Conservation (phyloP, 2,329 filamentous ascomycete genomes). For the Hypoxylon rubiginosum region DNA sequence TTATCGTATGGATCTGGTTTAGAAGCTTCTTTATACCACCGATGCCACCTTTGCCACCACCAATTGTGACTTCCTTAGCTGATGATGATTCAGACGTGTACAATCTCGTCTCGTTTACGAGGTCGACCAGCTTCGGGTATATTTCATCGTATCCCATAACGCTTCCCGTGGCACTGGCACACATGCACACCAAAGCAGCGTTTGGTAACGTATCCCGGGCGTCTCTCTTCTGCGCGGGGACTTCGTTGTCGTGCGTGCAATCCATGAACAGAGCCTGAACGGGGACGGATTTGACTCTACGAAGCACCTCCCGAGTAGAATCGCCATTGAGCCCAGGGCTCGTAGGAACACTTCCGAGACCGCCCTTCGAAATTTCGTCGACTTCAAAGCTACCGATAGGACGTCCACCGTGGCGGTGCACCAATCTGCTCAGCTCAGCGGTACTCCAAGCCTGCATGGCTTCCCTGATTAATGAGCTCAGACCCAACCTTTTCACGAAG, state of each 20-base stretch:
- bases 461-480: constrained; percentile 93
- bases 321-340: constrained; percentile 52
- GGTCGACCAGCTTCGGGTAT: constrained; percentile 91
- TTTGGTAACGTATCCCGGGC: constrained; percentile 94
- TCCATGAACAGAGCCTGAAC: constrained; percentile 98
- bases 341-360: constrained; percentile 51
- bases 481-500: constrained; percentile 91
- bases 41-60: constrained; percentile 84
- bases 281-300: constrained; percentile 85
- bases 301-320: constrained; percentile 74
- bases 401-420: constrained; percentile 92
- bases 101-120: constrained; percentile 87
- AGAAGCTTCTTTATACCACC: constrained; percentile 91
- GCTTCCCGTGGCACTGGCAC: constrained; percentile 91
- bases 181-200: constrained; percentile 95
- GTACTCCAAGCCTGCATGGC: constrained; percentile 99
- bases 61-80: constrained; percentile 69
- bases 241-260: constrained; percentile 98
- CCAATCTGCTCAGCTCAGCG: constrained; percentile 88
- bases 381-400: constrained; percentile 98
- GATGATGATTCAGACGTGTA: constrained; percentile 85
- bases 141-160: constrained; percentile 99
- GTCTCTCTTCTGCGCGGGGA: constrained; percentile 93
- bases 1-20: constrained; percentile 93
- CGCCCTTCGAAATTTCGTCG: constrained; percentile 80